A percentile compares a stretch with the other conserved stretches of the same genome.
Conservation (phyloP, 257 asterid species). For the Capsicum baccatum region DNA sequence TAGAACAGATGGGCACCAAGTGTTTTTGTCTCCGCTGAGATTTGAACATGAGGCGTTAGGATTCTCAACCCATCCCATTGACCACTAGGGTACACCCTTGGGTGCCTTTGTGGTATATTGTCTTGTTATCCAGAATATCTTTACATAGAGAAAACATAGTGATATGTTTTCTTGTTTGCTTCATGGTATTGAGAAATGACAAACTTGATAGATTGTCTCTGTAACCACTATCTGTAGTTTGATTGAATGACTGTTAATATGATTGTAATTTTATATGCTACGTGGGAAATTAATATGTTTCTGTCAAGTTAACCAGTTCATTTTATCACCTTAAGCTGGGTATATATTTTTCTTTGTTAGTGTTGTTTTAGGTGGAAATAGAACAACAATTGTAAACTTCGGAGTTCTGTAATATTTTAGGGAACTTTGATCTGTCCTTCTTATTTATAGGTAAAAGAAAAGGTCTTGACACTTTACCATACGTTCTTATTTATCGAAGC, state of each 20-base stretch:
- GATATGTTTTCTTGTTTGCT: neutral
- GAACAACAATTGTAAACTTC: too few relatives aligned
- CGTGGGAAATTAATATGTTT: neutral
- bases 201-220: neutral
- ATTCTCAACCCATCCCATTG: too few relatives aligned
- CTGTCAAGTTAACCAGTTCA: neutral
- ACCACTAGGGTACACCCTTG: too few relatives aligned
- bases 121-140: too few relatives aligned
- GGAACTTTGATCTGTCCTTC: neutral
- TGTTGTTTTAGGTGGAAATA: too few relatives aligned
- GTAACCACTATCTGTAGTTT: neutral
- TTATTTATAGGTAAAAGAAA: neutral
- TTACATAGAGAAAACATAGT: too few relatives aligned
- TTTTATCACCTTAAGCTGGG: neutral
- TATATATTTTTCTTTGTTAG: neutral
- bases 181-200: neutral
- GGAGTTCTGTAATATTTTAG: neutral
- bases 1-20: too few relatives aligned
- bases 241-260: neutral
- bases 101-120: too few relatives aligned
- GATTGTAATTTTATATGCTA: neutral
- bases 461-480: neutral
- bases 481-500: neutral
- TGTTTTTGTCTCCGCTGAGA: too few relatives aligned
- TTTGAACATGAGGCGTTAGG: too few relatives aligned